These are phyloP conservation scores for Lecanoromycetidae sp. DNA, from an alignment of 2,329 filamentous ascomycete species.

Conservation along the genomic window DNA sequence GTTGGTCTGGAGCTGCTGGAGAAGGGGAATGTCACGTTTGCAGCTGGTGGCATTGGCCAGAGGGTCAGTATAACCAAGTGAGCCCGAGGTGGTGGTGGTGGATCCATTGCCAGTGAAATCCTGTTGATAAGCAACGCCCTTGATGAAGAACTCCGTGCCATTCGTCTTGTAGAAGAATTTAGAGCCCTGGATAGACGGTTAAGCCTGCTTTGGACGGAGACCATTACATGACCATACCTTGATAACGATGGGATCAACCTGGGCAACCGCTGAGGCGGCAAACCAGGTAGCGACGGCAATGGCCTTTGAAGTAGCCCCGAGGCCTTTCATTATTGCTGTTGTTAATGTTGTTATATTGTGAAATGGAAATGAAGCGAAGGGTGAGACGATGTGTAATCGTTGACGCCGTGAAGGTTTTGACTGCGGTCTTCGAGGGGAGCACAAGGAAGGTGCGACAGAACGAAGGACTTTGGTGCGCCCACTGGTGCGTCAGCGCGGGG, in stretches of 20 bases:
- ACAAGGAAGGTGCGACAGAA: constrained; percentile 4
- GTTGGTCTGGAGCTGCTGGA: constrained; percentile 73
- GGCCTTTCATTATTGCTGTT: constrained; percentile 20
- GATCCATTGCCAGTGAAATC: constrained; percentile 46
- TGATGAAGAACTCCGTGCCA: constrained; percentile 72
- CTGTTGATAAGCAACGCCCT: constrained; percentile 91
- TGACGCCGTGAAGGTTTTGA: background rate
- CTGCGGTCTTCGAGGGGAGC: background rate
- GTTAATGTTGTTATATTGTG: background rate
- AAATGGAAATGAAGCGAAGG: background rate
- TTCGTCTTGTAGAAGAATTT: constrained; percentile 87
- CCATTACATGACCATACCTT: constrained; percentile 50
- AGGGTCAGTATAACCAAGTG: constrained; percentile 62
- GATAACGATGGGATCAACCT: constrained; percentile 45
- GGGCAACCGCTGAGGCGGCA: constrained; percentile 28
- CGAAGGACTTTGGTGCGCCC: constrained; percentile 3
- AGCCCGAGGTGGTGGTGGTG: constrained; percentile 34
- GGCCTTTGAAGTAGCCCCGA: constrained; percentile 16
- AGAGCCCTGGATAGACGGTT: constrained; percentile 47
- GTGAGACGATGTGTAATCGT: background rate
- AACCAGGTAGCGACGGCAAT: constrained; percentile 21
- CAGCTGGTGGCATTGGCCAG: constrained; percentile 61
- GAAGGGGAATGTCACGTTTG: constrained; percentile 72
- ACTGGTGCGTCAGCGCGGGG: background rate
- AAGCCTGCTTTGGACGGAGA: no score